Percentiles rank a stretch among this genome's conserved stretches.
Conservation (phyloP, 179 eudicot species). For the Beta corolliflora region DNA sequence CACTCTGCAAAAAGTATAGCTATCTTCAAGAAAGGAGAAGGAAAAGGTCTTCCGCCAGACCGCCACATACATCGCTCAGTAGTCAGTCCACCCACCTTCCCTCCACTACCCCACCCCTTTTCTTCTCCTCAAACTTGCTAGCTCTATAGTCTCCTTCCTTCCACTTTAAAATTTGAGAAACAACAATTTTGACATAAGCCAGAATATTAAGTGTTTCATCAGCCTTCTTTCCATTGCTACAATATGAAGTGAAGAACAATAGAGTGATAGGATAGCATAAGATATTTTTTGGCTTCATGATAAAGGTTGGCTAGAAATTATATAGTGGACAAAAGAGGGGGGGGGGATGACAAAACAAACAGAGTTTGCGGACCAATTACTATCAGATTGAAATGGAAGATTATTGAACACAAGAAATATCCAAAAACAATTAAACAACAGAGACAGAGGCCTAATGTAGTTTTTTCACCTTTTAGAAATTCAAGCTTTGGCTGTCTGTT, state of each 20-base stretch:
- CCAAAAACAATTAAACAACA: background rate
- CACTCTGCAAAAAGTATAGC: background rate
- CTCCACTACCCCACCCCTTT: background rate
- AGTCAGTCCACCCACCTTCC: background rate
- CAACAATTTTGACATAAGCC: background rate
- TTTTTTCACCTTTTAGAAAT: slow-evolving; percentile 60
- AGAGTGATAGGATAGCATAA: background rate
- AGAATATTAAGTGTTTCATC: background rate
- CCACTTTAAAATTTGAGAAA: background rate
- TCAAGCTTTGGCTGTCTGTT: slow-evolving; percentile 80
- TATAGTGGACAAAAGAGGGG: background rate
- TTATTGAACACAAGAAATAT: background rate
- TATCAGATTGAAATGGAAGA: background rate
- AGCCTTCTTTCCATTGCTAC: background rate
- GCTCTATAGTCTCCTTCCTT: background rate
- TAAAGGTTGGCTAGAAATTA: background rate
- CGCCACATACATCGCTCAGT: background rate
- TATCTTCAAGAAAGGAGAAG: background rate
- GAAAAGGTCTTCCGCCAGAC: slow-evolving; percentile 8
- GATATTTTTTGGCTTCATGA: background rate
- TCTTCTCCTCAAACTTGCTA: background rate
- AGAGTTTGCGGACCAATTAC: background rate
- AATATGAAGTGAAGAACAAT: background rate
- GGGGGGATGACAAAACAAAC: background rate
- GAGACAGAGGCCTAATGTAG: background rate